These are phyloP conservation scores for Pythium vanterpoolii DNA, from an alignment of 352 stramenopile genomes.

Conservation along the genomic window DNA sequence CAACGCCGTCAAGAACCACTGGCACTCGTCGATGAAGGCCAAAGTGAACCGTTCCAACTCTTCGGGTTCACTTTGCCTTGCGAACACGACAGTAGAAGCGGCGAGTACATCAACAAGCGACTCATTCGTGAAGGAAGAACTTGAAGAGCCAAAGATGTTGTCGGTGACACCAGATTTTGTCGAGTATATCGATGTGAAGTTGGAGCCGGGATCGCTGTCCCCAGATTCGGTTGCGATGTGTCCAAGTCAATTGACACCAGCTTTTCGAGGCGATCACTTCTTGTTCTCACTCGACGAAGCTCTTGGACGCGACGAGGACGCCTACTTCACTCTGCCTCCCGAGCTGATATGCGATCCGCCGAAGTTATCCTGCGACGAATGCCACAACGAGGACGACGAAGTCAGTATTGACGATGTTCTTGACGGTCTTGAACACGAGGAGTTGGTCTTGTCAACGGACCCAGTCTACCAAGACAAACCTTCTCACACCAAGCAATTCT, in stretches of 20 bases:
- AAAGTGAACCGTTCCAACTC: constrained; percentile 30
- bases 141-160: neutral
- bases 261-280: neutral
- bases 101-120: neutral
- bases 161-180: neutral
- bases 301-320: neutral
- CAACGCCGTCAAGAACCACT: constrained; percentile 98
- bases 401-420: constrained; percentile 4
- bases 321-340: constrained; percentile 14
- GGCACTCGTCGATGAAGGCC: constrained; percentile 85
- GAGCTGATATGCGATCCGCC: constrained; percentile 16
- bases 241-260: constrained; percentile 5
- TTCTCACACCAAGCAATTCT: neutral
- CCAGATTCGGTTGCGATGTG: constrained; percentile 34
- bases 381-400: neutral
- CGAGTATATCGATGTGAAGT: constrained; percentile 4
- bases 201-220: constrained; percentile 26
- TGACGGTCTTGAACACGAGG: constrained; percentile 7
- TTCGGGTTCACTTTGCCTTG: no score
- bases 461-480: neutral
- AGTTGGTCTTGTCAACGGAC: constrained; percentile 20
- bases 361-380: neutral
- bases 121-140: neutral
- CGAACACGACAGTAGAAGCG: neutral
- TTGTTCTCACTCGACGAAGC: constrained; percentile 1